Evolutionary conservation across 2,329 filamentous ascomycete species (phyloP).

Genomic region (Parastagonospora nodorum): DNA sequence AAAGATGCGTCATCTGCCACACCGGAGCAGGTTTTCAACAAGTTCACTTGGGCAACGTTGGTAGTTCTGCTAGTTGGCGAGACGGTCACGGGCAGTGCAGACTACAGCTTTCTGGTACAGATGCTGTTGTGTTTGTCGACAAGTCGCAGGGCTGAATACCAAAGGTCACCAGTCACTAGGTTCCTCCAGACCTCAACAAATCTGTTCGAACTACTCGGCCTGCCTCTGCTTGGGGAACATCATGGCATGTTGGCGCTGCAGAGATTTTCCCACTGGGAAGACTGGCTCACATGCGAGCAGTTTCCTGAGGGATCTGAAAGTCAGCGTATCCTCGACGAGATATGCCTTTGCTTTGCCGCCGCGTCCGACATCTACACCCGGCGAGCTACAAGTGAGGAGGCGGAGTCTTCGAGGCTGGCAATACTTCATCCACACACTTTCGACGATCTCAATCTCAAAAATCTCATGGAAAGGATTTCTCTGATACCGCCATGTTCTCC

Average conservation of each 20-base stretch:
- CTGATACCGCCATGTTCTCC: constrained; percentile 10
- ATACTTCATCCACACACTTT: background rate
- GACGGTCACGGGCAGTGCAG: constrained; percentile 49
- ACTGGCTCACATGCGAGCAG: constrained; percentile 14
- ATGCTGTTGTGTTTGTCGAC: constrained; percentile 42
- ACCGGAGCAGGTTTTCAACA: constrained; percentile 41
- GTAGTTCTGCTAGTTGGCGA: constrained; percentile 49
- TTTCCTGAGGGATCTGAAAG: constrained; percentile 10
- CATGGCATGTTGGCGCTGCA: constrained; percentile 11
- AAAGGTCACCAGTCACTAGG: background rate
- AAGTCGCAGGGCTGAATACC: background rate
- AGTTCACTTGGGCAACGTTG: constrained; percentile 46
- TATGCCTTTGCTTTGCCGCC: constrained; percentile 17
- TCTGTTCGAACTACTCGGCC: constrained; percentile 20
- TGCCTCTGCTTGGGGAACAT: constrained; percentile 20
- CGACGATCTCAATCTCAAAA: constrained; percentile 8
- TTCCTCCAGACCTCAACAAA: constrained; percentile 11
- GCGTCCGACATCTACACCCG: constrained; percentile 20
- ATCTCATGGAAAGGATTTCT: constrained; percentile 12
- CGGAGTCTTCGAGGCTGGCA: background rate
- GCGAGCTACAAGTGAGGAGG: constrained; percentile 9
- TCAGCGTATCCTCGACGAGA: constrained; percentile 10
- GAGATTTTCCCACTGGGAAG: constrained; percentile 11
- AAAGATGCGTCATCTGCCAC: constrained; percentile 35
- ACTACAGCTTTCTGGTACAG: constrained; percentile 45